These are phyloP conservation scores for Micromonas commoda DNA, from an alignment of 139 green algal genomes.

Conservation along the genomic window DNA sequence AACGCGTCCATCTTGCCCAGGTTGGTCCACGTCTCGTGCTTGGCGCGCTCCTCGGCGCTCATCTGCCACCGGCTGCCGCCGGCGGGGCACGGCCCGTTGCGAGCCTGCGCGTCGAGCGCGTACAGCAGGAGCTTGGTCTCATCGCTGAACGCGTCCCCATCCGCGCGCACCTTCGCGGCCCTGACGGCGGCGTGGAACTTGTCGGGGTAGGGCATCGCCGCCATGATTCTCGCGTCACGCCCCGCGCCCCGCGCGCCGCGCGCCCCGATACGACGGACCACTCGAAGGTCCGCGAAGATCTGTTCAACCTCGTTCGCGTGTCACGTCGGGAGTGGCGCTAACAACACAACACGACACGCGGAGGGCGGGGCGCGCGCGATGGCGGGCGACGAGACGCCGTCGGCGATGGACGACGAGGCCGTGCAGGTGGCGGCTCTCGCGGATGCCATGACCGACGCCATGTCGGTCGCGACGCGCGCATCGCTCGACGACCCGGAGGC, in stretches of 20 bases:
- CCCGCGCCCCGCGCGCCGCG: too few species aligned
- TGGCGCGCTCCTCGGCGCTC: background rate
- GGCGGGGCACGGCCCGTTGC: background rate
- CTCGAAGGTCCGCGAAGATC: too few species aligned
- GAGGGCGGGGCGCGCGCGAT: too few species aligned
- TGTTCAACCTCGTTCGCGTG: too few species aligned
- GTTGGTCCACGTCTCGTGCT: background rate
- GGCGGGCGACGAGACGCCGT: too few species aligned
- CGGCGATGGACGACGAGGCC: background rate
- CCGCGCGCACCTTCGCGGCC: background rate
- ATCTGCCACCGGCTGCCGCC: background rate
- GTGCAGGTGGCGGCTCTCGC: too few species aligned
- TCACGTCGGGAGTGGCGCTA: too few species aligned
- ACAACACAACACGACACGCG: too few species aligned
- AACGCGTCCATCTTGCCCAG: conserved; percentile 13
- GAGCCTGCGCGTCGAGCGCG: conserved; percentile 2
- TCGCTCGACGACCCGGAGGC: background rate
- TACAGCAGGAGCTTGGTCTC: conserved; percentile 17
- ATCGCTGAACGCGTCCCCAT: background rate
- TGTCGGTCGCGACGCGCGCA: too few species aligned
- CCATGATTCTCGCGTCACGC: background rate
- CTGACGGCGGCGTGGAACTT: conserved; percentile 5
- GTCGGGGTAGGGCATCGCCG: background rate
- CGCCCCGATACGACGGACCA: too few species aligned
- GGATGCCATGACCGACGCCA: background rate